Percentiles rank a stretch among this genome's conserved stretches.
These are phyloP conservation scores for Trypanosoma avium DNA, from an alignment of 208 protist genomes.

Conservation along the genomic window DNA sequence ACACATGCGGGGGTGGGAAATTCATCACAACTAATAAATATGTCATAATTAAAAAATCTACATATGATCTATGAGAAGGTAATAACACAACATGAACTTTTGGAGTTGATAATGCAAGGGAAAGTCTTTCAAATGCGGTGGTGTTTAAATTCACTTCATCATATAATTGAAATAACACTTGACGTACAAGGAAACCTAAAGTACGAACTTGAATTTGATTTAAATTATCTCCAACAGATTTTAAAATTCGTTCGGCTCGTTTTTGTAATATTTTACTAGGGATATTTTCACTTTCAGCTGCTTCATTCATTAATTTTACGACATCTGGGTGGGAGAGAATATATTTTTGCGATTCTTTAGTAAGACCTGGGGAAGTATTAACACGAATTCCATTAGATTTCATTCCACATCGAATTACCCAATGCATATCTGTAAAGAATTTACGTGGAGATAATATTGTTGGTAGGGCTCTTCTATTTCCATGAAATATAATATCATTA, in stretches of 20 bases:
- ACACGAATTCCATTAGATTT: conserved; percentile 37
- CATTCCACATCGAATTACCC: conserved; percentile 46
- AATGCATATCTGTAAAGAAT: conserved; percentile 33
- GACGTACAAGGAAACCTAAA: conserved; percentile 54
- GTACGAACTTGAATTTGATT: conserved; percentile 59
- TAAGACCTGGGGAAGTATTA: conserved; percentile 51
- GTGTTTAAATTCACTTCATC: conserved; percentile 62
- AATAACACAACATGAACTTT: conserved; percentile 67
- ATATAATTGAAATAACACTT: conserved; percentile 67
- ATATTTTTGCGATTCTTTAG: conserved; percentile 33
- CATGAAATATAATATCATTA: conserved; percentile 62
- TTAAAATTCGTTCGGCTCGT: conserved; percentile 62
- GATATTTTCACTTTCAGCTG: conserved; percentile 43
- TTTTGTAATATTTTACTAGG: conserved; percentile 40
- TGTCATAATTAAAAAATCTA: conserved; percentile 90
- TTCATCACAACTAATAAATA: conserved; percentile 73
- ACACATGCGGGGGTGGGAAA: conserved; percentile 78
- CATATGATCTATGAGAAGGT: conserved; percentile 82
- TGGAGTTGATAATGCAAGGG: conserved; percentile 43
- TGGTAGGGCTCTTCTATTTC: conserved; percentile 33
- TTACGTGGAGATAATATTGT: conserved; percentile 34
- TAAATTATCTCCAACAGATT: conserved; percentile 67
- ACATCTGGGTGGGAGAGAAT: conserved; percentile 69
- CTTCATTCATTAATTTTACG: conserved; percentile 37
- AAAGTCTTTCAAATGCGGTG: conserved; percentile 55